Evolutionary conservation across 768 basidiomycete genomes (phyloP), one percentile per base, ranked within the genome.

Genomic region (Boletus sensibilis): DNA sequence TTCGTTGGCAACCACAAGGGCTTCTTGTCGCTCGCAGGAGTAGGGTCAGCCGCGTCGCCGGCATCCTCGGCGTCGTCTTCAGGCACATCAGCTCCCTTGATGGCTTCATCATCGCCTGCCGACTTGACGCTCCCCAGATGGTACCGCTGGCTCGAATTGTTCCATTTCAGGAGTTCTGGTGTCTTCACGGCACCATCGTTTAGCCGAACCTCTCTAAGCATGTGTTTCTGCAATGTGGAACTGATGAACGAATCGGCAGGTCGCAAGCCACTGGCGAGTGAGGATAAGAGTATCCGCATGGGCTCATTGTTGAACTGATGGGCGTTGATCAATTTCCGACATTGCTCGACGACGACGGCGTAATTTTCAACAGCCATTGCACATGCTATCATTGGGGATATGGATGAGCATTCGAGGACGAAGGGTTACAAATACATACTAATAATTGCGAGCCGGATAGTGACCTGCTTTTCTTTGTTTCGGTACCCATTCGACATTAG

Each of bases 261-360:
- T 25, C 78, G 78, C 4, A 87, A 63, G 0, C 92, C 92, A 53
- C 86, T 85, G 0, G 86, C 83, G 7, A 96, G 79, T 0, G 82
- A 82, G 0, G 88, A 87, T 4, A 87, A 67, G n/a, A 96, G 79
- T 44, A 98, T 80, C 6, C 92, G 85, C 9, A 89, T 74, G 0
- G 93, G 88, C 40, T 95, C 92, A 52, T 92, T 90, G 65, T 94
- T 87, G 76, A 91, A 94, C 65, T 95, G 93, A 64, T 92, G 78
- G 0, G 75, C 73, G 27, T 81, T 85, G 52, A 90, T 83, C 34
- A 97, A 73, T 58, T 88, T 88, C 25, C 93, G 84, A 29, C 81
- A 81, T 64, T 92, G 88, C 59, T 92, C 88, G 13, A 91, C 82
- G n/a, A 89, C 82, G 9, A 78, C 74, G 23, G 75, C 64, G 62